phyloP scores from a whole-genome alignment of 2,329 filamentous ascomycete genomes.

The Neofusicoccum sp. region DNA sequence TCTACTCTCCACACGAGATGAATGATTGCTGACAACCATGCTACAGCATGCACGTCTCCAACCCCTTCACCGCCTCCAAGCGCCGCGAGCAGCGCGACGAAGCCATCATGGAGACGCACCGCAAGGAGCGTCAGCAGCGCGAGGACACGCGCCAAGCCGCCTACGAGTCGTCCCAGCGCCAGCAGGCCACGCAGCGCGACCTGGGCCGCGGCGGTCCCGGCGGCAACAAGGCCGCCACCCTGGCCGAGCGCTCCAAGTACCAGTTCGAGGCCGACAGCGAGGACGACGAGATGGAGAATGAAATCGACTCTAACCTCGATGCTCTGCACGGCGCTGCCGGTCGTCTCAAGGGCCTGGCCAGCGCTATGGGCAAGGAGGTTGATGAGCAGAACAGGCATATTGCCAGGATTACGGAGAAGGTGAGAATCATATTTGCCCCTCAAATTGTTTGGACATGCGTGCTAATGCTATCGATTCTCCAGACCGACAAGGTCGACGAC shows the following conservation, averaged over 20 bases:
- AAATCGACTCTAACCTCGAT: conserved; percentile 54
- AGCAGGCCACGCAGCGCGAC: conserved; percentile 65
- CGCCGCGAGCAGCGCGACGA: conserved; percentile 64
- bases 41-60: conserved; percentile 35
- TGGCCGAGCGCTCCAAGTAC: conserved; percentile 70
- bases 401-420: conserved; percentile 72
- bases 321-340: conserved; percentile 63
- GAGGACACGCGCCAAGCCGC: conserved; percentile 60
- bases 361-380: conserved; percentile 74
- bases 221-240: conserved; percentile 54
- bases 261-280: conserved; percentile 65
- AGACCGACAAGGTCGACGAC: conserved; percentile 75
- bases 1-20: conserved; percentile 48
- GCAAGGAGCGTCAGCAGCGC: conserved; percentile 57
- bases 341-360: conserved; percentile 72
- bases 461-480: conserved; percentile 28
- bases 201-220: conserved; percentile 50
- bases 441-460: neutral
- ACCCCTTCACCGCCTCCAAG: conserved; percentile 65
- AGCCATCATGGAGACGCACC: conserved; percentile 67
- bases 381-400: conserved; percentile 78
- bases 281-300: conserved; percentile 68
- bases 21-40: neutral
- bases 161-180: conserved; percentile 57
- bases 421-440: neutral